A percentile compares a stretch with the other conserved stretches of the same genome.
These are phyloP conservation scores for Tetrapisispora arboricola DNA, from an alignment of 805 yeast species.

Conservation along the genomic window DNA sequence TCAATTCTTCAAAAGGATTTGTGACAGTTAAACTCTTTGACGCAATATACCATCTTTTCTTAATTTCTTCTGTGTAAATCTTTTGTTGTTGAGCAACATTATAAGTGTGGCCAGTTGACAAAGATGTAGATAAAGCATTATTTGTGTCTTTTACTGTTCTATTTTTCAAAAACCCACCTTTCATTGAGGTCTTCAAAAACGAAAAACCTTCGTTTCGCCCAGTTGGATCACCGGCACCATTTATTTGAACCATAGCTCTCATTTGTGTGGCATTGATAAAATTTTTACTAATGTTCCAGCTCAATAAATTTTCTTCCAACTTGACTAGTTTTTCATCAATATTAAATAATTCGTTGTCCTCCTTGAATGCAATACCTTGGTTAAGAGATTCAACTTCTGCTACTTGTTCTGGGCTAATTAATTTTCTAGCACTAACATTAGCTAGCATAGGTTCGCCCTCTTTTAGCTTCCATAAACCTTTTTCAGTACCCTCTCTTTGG, in stretches of 20 bases:
- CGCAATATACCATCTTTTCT: slow-evolving; percentile 84
- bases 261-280: slow-evolving; percentile 92
- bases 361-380: slow-evolving; percentile 79
- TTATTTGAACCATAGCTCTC: slow-evolving; percentile 89
- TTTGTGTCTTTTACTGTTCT: slow-evolving; percentile 10
- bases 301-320: slow-evolving; percentile 75
- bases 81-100: slow-evolving; percentile 81
- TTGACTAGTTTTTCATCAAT: slow-evolving; percentile 42
- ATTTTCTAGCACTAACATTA: slow-evolving; percentile 65
- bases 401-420: slow-evolving; percentile 89
- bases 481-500: slow-evolving; percentile 88
- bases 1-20: slow-evolving; percentile 30
- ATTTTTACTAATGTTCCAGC: slow-evolving; percentile 90
- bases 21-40: slow-evolving; percentile 43
- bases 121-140: slow-evolving; percentile 1
- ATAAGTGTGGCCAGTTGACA: slow-evolving; percentile 50
- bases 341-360: slow-evolving; percentile 59
- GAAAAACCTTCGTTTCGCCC: slow-evolving; percentile 87
- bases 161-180: slow-evolving; percentile 67
- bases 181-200: slow-evolving; percentile 84
- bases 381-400: slow-evolving; percentile 84
- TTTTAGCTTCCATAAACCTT: slow-evolving; percentile 89
- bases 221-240: slow-evolving; percentile 92
- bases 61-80: slow-evolving; percentile 83
- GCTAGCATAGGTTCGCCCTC: slow-evolving; percentile 54